Conservation (phyloP, 176 grass and related monocot genomes). For the Carex parvula region DNA sequence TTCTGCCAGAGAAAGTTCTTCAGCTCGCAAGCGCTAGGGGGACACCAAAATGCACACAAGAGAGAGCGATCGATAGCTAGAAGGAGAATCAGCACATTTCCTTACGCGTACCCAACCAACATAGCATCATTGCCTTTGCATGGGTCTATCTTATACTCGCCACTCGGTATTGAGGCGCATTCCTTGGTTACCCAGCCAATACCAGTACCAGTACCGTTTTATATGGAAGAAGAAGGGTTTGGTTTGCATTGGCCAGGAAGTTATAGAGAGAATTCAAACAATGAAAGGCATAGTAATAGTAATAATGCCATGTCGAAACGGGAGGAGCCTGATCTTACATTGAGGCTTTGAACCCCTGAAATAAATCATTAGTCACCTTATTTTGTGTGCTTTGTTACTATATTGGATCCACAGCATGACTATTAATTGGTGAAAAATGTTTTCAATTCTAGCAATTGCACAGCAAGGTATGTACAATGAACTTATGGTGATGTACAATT, state of each 20-base stretch:
- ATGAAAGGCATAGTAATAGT: not conserved
- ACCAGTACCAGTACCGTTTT: slow-evolving; percentile 14
- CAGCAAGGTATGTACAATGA: not conserved
- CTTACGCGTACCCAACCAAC: slow-evolving; percentile 24
- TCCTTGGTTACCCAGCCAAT: slow-evolving; percentile 18
- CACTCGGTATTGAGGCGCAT: slow-evolving; percentile 34
- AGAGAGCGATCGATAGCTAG: slow-evolving; percentile 35
- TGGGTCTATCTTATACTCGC: slow-evolving; percentile 23
- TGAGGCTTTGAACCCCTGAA: slow-evolving; percentile 28
- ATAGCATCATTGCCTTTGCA: slow-evolving; percentile 39
- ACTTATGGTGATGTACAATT: not conserved
- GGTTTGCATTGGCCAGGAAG: slow-evolving; percentile 34
- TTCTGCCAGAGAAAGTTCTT: slow-evolving; percentile 45
- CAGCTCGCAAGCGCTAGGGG: slow-evolving; percentile 42
- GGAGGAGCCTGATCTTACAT: slow-evolving; percentile 41
- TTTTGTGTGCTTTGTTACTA: slow-evolving; percentile 5
- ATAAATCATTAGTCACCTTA: slow-evolving; percentile 7
- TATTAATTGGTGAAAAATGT: slow-evolving; percentile 17
- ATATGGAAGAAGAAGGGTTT: slow-evolving; percentile 33
- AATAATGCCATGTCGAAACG: not conserved
- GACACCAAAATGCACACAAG: slow-evolving; percentile 47
- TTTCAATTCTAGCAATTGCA: not conserved
- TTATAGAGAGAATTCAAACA: slow-evolving; percentile 16
- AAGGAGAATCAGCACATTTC: slow-evolving; percentile 23
- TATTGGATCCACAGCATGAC: not conserved